A percentile compares a stretch with the other conserved stretches of the same genome.
phyloP scores from a whole-genome alignment of 176 grass and related monocot genomes.

The Avena insularis region DNA sequence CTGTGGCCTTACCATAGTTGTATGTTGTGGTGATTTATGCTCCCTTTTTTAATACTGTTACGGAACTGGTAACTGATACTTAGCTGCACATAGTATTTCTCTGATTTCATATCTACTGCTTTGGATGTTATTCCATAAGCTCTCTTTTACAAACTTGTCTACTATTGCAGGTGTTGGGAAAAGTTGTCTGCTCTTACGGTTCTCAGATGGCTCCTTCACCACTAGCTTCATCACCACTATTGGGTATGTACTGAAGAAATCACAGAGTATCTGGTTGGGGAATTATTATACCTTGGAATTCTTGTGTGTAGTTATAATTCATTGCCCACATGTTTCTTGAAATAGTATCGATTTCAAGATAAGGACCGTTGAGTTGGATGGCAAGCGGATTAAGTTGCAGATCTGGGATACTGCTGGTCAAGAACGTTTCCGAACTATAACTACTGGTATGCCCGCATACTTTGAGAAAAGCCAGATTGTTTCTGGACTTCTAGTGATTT shows the following conservation, averaged over 20 bases:
- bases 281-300: constrained; percentile 15
- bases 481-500: not conserved
- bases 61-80: not conserved
- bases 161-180: constrained; percentile 59
- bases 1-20: not conserved
- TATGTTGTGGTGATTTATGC: not conserved
- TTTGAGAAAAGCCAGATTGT: not conserved
- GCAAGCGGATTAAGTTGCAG: constrained; percentile 78
- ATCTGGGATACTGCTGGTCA: constrained; percentile 82
- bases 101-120: not conserved
- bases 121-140: not conserved
- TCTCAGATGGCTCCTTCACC: constrained; percentile 74
- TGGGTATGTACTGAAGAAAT: constrained; percentile 48
- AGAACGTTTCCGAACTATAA: constrained; percentile 77
- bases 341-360: constrained; percentile 78
- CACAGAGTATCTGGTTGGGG: not conserved
- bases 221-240: constrained; percentile 73
- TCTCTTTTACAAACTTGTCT: constrained; percentile 20
- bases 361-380: constrained; percentile 70
- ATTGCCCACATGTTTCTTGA: constrained; percentile 4
- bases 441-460: constrained; percentile 55
- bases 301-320: not conserved
- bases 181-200: constrained; percentile 70
- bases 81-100: not conserved
- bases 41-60: not conserved